Evolutionary conservation across 1,284 basidiomycete genomes (phyloP).

Genomic region (Schizophyllum commune): DNA sequence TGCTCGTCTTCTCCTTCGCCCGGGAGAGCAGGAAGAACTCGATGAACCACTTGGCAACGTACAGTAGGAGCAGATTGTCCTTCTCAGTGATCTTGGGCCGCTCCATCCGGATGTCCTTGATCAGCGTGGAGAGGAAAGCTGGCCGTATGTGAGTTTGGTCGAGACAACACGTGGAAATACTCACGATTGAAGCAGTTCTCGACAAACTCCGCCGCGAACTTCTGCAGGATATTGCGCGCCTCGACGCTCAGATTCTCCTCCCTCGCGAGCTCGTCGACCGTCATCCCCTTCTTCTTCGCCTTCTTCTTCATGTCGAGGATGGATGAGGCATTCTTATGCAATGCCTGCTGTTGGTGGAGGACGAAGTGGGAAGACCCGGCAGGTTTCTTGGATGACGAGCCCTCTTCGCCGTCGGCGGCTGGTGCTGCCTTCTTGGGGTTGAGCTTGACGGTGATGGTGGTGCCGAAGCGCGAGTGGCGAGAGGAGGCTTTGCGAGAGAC

Average conservation of each 20-base stretch:
- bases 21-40: conserved; percentile 74
- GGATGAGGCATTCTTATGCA: conserved; percentile 64
- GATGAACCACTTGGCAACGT: conserved; percentile 81
- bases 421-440: conserved; percentile 39
- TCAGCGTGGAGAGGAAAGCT: conserved; percentile 80
- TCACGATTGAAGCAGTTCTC: conserved; percentile 82
- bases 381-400: conserved; percentile 26
- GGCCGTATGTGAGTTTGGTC: conserved; percentile 8
- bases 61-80: conserved; percentile 81
- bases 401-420: conserved; percentile 23
- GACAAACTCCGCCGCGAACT: conserved; percentile 65
- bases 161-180: conserved; percentile 23
- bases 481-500: conserved; percentile 59
- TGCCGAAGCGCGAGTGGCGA: conserved; percentile 90
- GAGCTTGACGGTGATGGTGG: conserved; percentile 75
- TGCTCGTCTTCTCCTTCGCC: conserved; percentile 28
- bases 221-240: conserved; percentile 61
- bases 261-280: conserved; percentile 65
- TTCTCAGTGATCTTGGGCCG: conserved; percentile 84
- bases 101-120: conserved; percentile 91
- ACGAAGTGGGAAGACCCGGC: conserved; percentile 35
- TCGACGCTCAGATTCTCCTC: conserved; percentile 70
- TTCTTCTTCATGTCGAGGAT: conserved; percentile 79
- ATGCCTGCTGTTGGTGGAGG: conserved; percentile 78
- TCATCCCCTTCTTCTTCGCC: conserved; percentile 52